These are phyloP conservation scores for Leccinum sublutescens DNA, from an alignment of 768 basidiomycete species.

Conservation along the genomic window DNA sequence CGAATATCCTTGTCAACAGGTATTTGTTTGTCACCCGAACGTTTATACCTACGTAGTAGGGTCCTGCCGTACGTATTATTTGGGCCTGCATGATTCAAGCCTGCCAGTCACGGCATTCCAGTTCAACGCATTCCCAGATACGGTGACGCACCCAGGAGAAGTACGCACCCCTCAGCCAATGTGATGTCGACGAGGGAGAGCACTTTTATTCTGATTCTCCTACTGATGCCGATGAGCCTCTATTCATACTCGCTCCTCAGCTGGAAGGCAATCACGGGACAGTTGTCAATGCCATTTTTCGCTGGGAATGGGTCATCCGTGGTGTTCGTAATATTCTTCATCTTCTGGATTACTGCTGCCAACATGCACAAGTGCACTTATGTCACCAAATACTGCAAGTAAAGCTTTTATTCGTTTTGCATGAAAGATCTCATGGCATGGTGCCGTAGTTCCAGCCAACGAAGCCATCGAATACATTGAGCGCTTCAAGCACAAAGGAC, in stretches of 20 bases:
- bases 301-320: constrained; percentile 5
- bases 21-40: too few species aligned
- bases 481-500: constrained; percentile 1
- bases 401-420: background rate
- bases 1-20: too few species aligned
- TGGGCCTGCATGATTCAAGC: too few species aligned
- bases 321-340: constrained; percentile 1
- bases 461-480: constrained; percentile 9
- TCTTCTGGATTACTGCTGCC: constrained; percentile 3
- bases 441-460: constrained; percentile 8
- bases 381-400: constrained; percentile 8
- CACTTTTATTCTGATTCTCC: background rate
- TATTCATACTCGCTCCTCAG: background rate
- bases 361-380: background rate
- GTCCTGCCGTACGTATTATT: too few species aligned
- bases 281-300: background rate
- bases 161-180: background rate
- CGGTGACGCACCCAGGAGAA: too few species aligned
- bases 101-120: too few species aligned
- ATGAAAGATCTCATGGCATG: background rate
- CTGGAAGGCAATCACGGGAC: background rate
- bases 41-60: too few species aligned
- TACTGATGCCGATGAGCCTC: background rate
- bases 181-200: background rate
- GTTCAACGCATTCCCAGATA: too few species aligned